Base-by-base conservation (phyloP, 768 basidiomycete species). In the Lactarius indigo region DNA sequence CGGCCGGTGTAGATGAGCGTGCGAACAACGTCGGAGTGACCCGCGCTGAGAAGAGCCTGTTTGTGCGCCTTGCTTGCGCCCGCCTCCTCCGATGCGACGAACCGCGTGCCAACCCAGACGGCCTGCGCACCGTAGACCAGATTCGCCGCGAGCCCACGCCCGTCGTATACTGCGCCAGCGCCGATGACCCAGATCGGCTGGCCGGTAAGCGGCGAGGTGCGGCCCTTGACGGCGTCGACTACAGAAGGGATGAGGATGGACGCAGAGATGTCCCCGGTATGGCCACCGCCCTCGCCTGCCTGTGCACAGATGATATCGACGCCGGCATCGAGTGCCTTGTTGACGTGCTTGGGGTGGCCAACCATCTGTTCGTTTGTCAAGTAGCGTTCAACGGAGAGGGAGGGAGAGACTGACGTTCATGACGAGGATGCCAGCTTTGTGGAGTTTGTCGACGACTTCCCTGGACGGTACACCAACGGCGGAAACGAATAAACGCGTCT, bases 261-360 rank as follows among this genome's bases (percentile, higher is more conserved):
- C 2, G 91, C 88, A 1, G 94, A 85, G 10, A 88, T 85, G 69
- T 91, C 88, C 28, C 95, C 95, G 0, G 95, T 96, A 80, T 84
- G 83, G 26, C 76, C 77, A 35, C 73, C 74, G 42, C 91, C 95
- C 78, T 97, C 95, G 30, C 93, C 92, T 2, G 90, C 94, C 78
- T 96, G 94, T 4, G 94, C 94, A 72, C 95, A 97, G 74, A 98
- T 96, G 67, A 98, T 80, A 73, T 98, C 95, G 37, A 92, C 90
- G 41, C 95, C 96, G 41, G 82, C 88, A 3, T 83, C 91, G 37
- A 96, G 83, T 9, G 92, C 92, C 75, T 91, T 92, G 57, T 79
- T 69, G 55, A 91, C 91, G 75, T 94, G 92, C 74, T 94, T 96
- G 15, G 94, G 94, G 74, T 94, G 92, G n/a, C 95, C 95, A 65